Evolutionary conservation across 352 stramenopile genomes (phyloP).

Genomic region (Pythium brachiatum): DNA sequence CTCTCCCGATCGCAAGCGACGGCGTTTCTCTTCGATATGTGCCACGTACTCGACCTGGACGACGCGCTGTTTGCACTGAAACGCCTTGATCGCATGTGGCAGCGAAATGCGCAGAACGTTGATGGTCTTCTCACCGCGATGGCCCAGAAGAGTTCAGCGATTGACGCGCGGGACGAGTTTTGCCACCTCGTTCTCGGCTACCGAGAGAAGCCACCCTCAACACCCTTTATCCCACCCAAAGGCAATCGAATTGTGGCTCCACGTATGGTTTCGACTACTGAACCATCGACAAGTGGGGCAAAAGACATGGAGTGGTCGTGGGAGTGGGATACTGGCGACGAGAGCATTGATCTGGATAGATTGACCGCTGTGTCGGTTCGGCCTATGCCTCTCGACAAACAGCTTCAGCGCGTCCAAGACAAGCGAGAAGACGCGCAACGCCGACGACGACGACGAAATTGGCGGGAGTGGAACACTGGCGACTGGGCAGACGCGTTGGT

Average conservation of each 20-base stretch:
- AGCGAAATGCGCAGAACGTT: slow-evolving; percentile 25
- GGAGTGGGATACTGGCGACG: not conserved
- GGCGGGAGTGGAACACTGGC: slow-evolving; percentile 22
- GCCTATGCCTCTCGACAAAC: slow-evolving; percentile 7
- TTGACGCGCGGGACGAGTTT: slow-evolving; percentile 49
- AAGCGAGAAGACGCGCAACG: slow-evolving; percentile 14
- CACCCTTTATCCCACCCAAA: not conserved
- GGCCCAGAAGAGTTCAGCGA: slow-evolving; percentile 9
- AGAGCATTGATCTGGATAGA: not conserved
- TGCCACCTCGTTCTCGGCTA: slow-evolving; percentile 67
- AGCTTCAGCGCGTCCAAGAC: slow-evolving; percentile 16
- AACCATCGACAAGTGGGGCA: not conserved
- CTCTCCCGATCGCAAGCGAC: slow-evolving; percentile 49
- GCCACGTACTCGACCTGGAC: slow-evolving; percentile 56
- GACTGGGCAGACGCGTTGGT: slow-evolving; percentile 22
- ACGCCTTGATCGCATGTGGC: slow-evolving; percentile 56
- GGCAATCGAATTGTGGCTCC: slow-evolving; percentile 7
- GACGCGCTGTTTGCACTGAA: slow-evolving; percentile 62
- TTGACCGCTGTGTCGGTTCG: not conserved
- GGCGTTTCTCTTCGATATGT: slow-evolving; percentile 65
- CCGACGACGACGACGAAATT: slow-evolving; percentile 15
- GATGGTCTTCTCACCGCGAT: slow-evolving; percentile 22
- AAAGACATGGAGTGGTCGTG: not conserved
- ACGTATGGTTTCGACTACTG: not conserved
- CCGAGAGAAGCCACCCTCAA: slow-evolving; percentile 19